Evolutionary conservation across 352 stramenopile species (phyloP).

Genomic region (Globisporangium cylindrosporum): DNA sequence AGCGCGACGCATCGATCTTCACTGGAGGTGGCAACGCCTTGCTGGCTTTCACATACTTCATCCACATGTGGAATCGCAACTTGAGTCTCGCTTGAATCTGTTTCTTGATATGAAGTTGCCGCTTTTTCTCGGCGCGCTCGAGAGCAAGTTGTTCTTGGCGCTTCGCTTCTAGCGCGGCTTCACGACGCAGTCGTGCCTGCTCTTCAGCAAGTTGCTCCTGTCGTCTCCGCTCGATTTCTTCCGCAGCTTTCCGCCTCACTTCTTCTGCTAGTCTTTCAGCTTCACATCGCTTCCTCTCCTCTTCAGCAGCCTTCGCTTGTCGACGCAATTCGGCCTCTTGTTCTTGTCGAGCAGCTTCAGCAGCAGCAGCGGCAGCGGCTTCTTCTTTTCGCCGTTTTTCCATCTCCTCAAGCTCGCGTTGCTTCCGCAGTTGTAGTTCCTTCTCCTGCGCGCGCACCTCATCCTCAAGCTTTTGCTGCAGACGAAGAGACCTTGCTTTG

Average conservation of each 20-base stretch:
- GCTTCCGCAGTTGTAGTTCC: slow-evolving; percentile 12
- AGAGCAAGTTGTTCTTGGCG: slow-evolving; percentile 43
- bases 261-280: slow-evolving; percentile 35
- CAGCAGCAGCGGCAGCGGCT: slow-evolving; percentile 9
- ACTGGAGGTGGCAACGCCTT: slow-evolving; percentile 39
- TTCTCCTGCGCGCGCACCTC: slow-evolving; percentile 14
- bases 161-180: slow-evolving; percentile 47
- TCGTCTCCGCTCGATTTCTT: slow-evolving; percentile 42
- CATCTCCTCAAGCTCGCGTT: slow-evolving; percentile 15
- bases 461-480: slow-evolving; percentile 16
- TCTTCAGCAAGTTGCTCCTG: slow-evolving; percentile 42
- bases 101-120: slow-evolving; percentile 31
- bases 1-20: slow-evolving; percentile 29
- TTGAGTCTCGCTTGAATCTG: slow-evolving; percentile 50
- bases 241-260: slow-evolving; percentile 29
- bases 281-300: slow-evolving; percentile 30
- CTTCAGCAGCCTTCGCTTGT: slow-evolving; percentile 33
- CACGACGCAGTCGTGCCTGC: slow-evolving; percentile 32
- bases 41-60: slow-evolving; percentile 54
- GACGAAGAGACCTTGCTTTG: slow-evolving; percentile 22
- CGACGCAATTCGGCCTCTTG: slow-evolving; percentile 24
- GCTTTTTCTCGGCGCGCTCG: slow-evolving; percentile 44
- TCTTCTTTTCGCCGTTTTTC: slow-evolving; percentile 30
- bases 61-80: slow-evolving; percentile 61
- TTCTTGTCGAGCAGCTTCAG: slow-evolving; percentile 11